A percentile compares a stretch with the other conserved stretches of the same genome.
phyloP scores from a whole-genome alignment of 2,329 filamentous ascomycete genomes.

The Penicillium sp. region DNA sequence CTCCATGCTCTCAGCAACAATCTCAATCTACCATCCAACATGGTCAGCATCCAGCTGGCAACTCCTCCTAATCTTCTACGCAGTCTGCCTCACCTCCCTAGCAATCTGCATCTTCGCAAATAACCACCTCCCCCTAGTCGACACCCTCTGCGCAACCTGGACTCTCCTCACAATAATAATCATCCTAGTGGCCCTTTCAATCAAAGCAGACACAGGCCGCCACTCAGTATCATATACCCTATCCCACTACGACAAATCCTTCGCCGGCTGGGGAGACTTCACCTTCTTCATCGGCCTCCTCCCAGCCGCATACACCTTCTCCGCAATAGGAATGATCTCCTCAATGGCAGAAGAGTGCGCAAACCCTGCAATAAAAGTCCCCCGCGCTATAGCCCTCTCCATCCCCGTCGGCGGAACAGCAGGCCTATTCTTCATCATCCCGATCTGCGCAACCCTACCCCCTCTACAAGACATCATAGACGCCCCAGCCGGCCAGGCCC shows the following conservation, averaged over 20 bases:
- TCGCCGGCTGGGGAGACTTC: conserved; percentile 52
- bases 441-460: conserved; percentile 36
- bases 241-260: conserved; percentile 48
- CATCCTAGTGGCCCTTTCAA: conserved; percentile 49
- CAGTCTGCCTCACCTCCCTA: conserved; percentile 56
- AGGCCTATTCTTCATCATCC: conserved; percentile 49
- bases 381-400: conserved; percentile 45
- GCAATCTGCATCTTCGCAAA: conserved; percentile 60
- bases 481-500: conserved; percentile 42
- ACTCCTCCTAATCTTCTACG: conserved; percentile 62
- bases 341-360: conserved; percentile 54
- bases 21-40: conserved; percentile 48
- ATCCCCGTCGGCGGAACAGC: conserved; percentile 47
- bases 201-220: conserved; percentile 47
- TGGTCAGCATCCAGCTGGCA: conserved; percentile 53
- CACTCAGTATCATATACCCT: conserved; percentile 46
- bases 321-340: conserved; percentile 54
- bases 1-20: conserved; percentile 45
- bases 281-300: conserved; percentile 56
- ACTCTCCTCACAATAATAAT: conserved; percentile 50
- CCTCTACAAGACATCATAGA: conserved; percentile 37
- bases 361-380: conserved; percentile 45
- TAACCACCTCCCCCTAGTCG: conserved; percentile 55
- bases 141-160: conserved; percentile 51
- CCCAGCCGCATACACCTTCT: conserved; percentile 51